Evolutionary conservation across 345 rosid genomes (phyloP), one percentile per base, ranked within the genome.

Genomic region (Durio zibethinus): DNA sequence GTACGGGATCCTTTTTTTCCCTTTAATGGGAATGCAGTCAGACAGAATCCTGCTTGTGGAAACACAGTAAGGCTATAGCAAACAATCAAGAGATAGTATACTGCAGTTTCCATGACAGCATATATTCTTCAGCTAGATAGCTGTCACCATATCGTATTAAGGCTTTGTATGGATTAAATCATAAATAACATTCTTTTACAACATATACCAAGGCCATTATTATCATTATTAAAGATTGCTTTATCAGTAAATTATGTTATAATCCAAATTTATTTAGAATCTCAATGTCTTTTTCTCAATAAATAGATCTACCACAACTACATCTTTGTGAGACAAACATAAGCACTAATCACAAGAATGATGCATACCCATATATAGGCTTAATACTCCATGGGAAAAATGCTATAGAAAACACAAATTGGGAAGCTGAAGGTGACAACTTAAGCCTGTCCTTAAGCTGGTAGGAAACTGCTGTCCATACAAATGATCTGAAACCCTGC

Each of bases 351-450:
- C 36, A 31, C 60, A 48, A 48, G 63, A 47, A 52, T 18, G 45
- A 75, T n/a, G 61, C 78, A 45, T 92, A 93, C 99, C 98, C 99
- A 11, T 93, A 96, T 85, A 96, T 74, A 42, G 99, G 99, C 82
- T 96, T 96, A 38, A 96, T 83, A 81, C 97, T 96, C 99, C 99
- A 96, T 62, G 99, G 98, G 74, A 92, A 92, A 78, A 96, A 91
- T 7, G 93, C 89, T n/a, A 93, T 80, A 27, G 98, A 89, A 78
- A 83, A 85, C 54, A 93, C 93, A 25, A 93, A 91, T 82, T 96
- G 98, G 33, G 99, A 93, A 79, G 97, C 94, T 68, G 99, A 93
- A 43, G 98, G 99, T 11, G 99, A 93, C 87, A 96, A 84, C 78
- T 86, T 87, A 75, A 93, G 95, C 84, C 74, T 83, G 83, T 96